Evolutionary conservation across 805 yeast species (phyloP).

Genomic region (Candida tammaniensis): DNA sequence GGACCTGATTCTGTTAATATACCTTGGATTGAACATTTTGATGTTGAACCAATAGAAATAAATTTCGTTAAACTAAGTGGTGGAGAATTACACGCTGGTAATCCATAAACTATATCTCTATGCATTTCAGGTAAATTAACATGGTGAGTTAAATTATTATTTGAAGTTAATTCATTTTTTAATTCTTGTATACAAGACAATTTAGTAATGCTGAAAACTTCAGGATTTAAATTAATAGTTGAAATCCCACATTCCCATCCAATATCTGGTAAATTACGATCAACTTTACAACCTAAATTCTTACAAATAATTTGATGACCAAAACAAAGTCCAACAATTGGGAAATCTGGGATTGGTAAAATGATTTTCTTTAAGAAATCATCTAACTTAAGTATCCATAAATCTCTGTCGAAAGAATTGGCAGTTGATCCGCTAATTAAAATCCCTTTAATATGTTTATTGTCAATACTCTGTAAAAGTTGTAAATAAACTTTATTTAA

Average conservation of each 20-base stretch:
- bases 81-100: constrained; percentile 34
- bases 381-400: constrained; percentile 42
- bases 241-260: constrained; percentile 78
- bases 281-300: constrained; percentile 60
- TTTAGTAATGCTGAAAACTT: constrained; percentile 23
- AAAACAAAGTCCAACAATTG: constrained; percentile 73
- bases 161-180: constrained; percentile 26
- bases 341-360: constrained; percentile 20
- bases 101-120: constrained; percentile 35
- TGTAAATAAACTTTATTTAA: constrained; percentile 14
- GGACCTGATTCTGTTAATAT: constrained; percentile 45
- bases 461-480: constrained; percentile 22
- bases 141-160: constrained; percentile 18
- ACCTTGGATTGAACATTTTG: constrained; percentile 65
- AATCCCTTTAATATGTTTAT: constrained; percentile 35
- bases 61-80: constrained; percentile 24
- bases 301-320: constrained; percentile 82
- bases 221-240: constrained; percentile 45
- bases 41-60: constrained; percentile 49
- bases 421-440: constrained; percentile 52
- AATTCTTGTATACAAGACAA: constrained; percentile 20
- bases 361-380: constrained; percentile 27
- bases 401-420: constrained; percentile 42
- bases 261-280: constrained; percentile 41
- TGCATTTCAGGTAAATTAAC: constrained; percentile 37